A percentile compares a stretch with the other conserved stretches of the same genome.
Evolutionary conservation across 2,329 filamentous ascomycete species (phyloP).

Genomic region (Pestalotiopsis sp.): DNA sequence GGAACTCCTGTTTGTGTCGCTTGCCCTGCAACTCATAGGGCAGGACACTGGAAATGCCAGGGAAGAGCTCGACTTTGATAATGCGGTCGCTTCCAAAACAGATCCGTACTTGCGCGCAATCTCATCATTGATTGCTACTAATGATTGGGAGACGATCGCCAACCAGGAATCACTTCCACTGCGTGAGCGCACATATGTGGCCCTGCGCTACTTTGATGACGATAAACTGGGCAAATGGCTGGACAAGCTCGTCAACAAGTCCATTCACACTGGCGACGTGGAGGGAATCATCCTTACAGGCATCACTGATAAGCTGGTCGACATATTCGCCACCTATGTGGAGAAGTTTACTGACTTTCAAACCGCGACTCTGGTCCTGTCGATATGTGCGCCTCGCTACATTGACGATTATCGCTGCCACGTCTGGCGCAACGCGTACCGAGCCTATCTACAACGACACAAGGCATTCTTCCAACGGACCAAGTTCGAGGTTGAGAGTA

Average conservation of each 20-base stretch:
- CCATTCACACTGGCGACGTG: slow-evolving; percentile 69
- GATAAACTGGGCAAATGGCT: slow-evolving; percentile 69
- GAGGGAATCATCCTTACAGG: slow-evolving; percentile 80
- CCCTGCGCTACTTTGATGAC: slow-evolving; percentile 68
- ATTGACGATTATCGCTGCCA: slow-evolving; percentile 76
- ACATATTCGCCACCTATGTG: slow-evolving; percentile 77
- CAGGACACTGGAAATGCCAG: slow-evolving; percentile 47
- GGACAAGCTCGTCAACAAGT: slow-evolving; percentile 62
- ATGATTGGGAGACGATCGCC: slow-evolving; percentile 75
- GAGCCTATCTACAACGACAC: slow-evolving; percentile 73
- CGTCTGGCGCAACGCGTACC: slow-evolving; percentile 74
- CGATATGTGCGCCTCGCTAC: slow-evolving; percentile 75
- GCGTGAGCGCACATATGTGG: slow-evolving; percentile 74
- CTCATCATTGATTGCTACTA: slow-evolving; percentile 75
- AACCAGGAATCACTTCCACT: slow-evolving; percentile 75
- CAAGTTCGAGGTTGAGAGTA: slow-evolving; percentile 78
- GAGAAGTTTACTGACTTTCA: slow-evolving; percentile 78
- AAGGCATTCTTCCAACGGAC: slow-evolving; percentile 75
- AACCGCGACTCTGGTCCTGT: slow-evolving; percentile 75
- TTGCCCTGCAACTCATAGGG: slow-evolving; percentile 67
- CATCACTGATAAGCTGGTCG: slow-evolving; percentile 72
- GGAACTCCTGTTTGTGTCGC: slow-evolving; percentile 69
- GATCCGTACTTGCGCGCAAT: slow-evolving; percentile 82
- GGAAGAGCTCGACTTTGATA: slow-evolving; percentile 61
- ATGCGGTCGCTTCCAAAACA: slow-evolving; percentile 62